Base-by-base conservation (phyloP, 1,284 basidiomycete species). In the Puccinia horiana region DNA sequence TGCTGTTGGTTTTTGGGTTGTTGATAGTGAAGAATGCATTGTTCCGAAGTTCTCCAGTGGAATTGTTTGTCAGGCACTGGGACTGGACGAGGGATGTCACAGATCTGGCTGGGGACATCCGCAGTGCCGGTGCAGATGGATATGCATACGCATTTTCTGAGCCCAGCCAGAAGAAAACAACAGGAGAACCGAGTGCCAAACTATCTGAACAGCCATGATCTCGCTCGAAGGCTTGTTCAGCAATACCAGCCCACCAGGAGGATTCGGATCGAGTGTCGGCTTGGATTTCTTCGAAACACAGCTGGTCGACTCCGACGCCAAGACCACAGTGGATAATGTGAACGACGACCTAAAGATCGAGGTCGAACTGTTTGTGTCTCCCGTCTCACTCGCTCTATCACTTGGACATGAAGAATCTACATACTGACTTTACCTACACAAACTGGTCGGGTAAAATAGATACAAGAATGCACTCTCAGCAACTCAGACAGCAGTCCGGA, bases 391-490 rank as follows among this genome's bases (percentile, higher is more conserved):
- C 29, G 9, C 9, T 61, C n/a, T n/a, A 61, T 61, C 29, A 16
- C 42, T 44, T 44, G 42, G 42, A 44, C n/a, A n/a, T n/a, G n/a
- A n/a, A n/a, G n/a, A n/a, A n/a, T n/a, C n/a, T n/a, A n/a, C n/a
- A n/a, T n/a, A n/a, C n/a, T n/a, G n/a, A n/a, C n/a, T n/a, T n/a
- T n/a, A n/a, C n/a, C n/a, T n/a, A n/a, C n/a, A n/a, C n/a, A n/a
- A n/a, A n/a, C n/a, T n/a, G n/a, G n/a, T n/a, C n/a, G n/a, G n/a
- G 44, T 16, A 63, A 69, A 83, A 8, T 85, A 96, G 95, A 88
- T 98, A 98, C 89, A 97, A 98, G 87, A 94, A 98, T 87, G 95
- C 96, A 0, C 89, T 98, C 0, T 92, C 95, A 84, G 89, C 92
- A 47, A 94, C 93, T 14, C 90, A 92, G 72, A 88, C 90, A 56